Percentiles rank a stretch among this genome's conserved stretches.
These are phyloP conservation scores for Candida gigantensis DNA, from an alignment of 1,139 yeast species.

Conservation along the genomic window DNA sequence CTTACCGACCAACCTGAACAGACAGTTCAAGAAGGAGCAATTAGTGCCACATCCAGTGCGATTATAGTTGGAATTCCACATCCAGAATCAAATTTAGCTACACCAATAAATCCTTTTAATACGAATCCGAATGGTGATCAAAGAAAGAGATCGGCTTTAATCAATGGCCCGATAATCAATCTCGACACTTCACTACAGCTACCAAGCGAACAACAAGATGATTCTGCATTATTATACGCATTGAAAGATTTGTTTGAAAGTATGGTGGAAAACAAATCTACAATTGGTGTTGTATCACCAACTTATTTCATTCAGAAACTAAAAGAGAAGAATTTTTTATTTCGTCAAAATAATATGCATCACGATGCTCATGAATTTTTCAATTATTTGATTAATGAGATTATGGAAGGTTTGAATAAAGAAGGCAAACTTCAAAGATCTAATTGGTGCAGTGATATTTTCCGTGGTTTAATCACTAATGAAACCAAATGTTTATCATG, in stretches of 20 bases:
- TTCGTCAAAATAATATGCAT: conserved; percentile 85
- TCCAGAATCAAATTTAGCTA: conserved; percentile 37
- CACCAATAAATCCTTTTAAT: conserved; percentile 44
- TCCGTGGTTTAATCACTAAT: conserved; percentile 83
- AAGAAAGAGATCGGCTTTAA: conserved; percentile 76
- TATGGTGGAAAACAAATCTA: conserved; percentile 69
- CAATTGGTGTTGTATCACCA: conserved; percentile 86
- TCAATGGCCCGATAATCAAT: conserved; percentile 82
- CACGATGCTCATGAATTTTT: conserved; percentile 98
- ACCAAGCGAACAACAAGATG: conserved; percentile 44
- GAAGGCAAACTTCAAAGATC: conserved; percentile 28
- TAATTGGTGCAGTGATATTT: conserved; percentile 68
- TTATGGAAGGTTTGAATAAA: conserved; percentile 66
- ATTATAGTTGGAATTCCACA: conserved; percentile 47
- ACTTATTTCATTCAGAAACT: conserved; percentile 68
- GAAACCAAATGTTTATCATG: conserved; percentile 91
- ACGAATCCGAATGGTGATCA: conserved; percentile 68
- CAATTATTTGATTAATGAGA: conserved; percentile 79
- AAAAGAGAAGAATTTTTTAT: conserved; percentile 79
- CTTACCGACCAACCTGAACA: conserved; percentile 24
- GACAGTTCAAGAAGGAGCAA: conserved; percentile 21
- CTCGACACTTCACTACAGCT: conserved; percentile 62
- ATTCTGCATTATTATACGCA: conserved; percentile 65
- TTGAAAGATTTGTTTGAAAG: conserved; percentile 84
- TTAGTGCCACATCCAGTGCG: conserved; percentile 34